These are phyloP conservation scores for Yamadazyma insecticola DNA, from an alignment of 805 yeast genomes.

Conservation along the genomic window DNA sequence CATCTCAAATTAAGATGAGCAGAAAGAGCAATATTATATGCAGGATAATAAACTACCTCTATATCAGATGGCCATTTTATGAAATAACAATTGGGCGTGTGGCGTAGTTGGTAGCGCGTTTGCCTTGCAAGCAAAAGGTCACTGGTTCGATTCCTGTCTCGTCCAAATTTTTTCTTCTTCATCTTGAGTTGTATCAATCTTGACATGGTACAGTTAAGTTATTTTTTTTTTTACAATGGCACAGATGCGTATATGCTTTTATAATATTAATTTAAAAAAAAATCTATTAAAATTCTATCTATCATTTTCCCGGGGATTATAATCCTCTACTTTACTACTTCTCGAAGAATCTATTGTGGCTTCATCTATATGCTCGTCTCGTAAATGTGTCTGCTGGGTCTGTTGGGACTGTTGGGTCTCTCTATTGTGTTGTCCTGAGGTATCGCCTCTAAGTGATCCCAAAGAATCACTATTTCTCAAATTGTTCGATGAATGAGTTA, in stretches of 20 bases:
- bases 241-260: background rate
- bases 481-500: too few species aligned
- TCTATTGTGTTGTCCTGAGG: too few species aligned
- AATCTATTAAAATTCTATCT: slow-evolving; percentile 1
- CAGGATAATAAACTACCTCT: background rate
- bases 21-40: background rate
- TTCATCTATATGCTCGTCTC: too few species aligned
- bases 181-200: background rate
- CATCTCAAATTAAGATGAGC: background rate
- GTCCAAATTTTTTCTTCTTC: slow-evolving; percentile 43
- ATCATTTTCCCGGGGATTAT: background rate
- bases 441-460: too few species aligned
- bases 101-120: slow-evolving; percentile 83
- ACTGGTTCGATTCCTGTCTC: slow-evolving; percentile 75
- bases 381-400: background rate
- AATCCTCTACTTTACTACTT: background rate
- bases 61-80: background rate
- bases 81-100: slow-evolving; percentile 45
- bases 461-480: too few species aligned
- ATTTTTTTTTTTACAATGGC: too few species aligned
- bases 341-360: too few species aligned
- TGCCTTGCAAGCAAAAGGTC: slow-evolving; percentile 78
- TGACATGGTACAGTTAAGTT: background rate
- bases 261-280: background rate
- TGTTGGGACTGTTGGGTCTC: background rate